Base-by-base conservation (phyloP, 108 stramenopile genomes). In the Nitzschia inconspicua region DNA sequence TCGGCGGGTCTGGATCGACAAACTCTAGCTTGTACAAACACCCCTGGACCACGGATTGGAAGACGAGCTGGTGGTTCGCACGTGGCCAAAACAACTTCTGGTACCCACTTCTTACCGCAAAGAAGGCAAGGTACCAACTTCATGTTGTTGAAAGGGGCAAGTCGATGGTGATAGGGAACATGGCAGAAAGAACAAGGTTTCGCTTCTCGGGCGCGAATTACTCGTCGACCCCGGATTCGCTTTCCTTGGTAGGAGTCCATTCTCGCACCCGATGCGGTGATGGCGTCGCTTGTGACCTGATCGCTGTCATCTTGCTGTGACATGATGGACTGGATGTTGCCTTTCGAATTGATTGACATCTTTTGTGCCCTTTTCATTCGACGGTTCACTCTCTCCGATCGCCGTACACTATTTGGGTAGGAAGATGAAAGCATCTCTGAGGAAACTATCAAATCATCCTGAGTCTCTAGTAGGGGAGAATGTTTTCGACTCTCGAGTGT, bases 31-130 rank as follows among this genome's bases (percentile, higher is more conserved):
- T 99, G 96, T 11, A 99, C 73, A 55, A 97, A 85, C 5, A 88
- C 84, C 9, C 96, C 97, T 32, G 86, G 60, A 1, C 97, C 97
- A 20, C 95, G 69, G 25, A 96, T 78, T 5, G 93, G 90, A 25
- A 99, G 59, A 24, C 79, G 56, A 29, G 77, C 58, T 14, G 93
- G 93, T 35, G 86, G 62, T 32, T 62, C 60, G 28, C 61, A 74
- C 9, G 66, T 62, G 2, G 60, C 57, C 9, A 67, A 57, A 11
- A 67, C 44, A 26, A 65, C 58, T 50, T 74, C 61, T 14, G 77
- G 71, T 16, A 99, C 97, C 97, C 97, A 99, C 57, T 97, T 96
- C 55, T 94, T 88, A 0, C 95, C 87, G 57, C 98, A 99, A 28
- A 86, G 46, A 11, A 88, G 50, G 57, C 96, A 98, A 11, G 95